Conservation (phyloP, 129 eudicot genomes). For the Sambucus nigra region DNA sequence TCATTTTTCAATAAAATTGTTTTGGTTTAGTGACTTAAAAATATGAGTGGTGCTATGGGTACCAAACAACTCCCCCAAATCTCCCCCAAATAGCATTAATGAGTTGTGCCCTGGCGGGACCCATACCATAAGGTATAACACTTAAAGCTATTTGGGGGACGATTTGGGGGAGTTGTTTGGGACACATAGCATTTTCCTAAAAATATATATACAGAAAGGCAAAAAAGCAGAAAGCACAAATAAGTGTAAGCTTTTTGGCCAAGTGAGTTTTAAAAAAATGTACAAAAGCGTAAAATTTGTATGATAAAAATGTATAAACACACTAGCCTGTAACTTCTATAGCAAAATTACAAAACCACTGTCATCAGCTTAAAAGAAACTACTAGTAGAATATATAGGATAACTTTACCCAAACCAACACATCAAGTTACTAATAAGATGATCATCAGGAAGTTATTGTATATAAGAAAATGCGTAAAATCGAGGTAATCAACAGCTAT, state of each 20-base stretch:
- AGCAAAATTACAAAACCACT: background rate
- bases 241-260: background rate
- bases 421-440: background rate
- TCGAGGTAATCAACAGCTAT: background rate
- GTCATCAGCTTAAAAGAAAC: background rate
- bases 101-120: no score
- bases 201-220: background rate
- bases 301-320: background rate
- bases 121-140: no score
- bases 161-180: no score
- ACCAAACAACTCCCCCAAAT: no score
- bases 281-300: background rate
- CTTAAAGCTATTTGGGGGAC: no score
- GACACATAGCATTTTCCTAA: background rate
- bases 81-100: no score
- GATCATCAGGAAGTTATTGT: background rate
- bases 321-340: background rate
- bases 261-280: no score
- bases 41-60: no score
- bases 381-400: background rate
- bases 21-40: no score
- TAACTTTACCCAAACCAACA: background rate
- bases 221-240: background rate
- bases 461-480: background rate
- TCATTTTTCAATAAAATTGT: no score